A percentile compares a stretch with the other conserved stretches of the same genome.
Evolutionary conservation across 768 basidiomycete genomes (phyloP).

Genomic region (Trametes cubensis): DNA sequence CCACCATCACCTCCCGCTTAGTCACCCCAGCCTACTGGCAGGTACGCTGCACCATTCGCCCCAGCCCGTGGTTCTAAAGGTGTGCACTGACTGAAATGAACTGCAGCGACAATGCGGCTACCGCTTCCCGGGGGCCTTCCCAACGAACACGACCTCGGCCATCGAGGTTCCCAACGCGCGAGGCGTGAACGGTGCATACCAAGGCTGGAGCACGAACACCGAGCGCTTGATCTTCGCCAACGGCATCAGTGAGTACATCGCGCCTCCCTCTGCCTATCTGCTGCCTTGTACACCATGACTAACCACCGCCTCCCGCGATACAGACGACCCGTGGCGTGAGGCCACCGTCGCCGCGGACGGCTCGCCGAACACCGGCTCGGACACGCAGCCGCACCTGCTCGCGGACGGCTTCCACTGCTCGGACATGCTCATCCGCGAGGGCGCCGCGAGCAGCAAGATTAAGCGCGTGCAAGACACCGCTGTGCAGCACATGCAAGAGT

Average conservation of each 20-base stretch:
- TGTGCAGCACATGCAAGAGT: constrained; percentile 53
- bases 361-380: constrained; percentile 47
- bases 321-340: constrained; percentile 75
- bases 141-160: constrained; percentile 28
- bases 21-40: constrained; percentile 54
- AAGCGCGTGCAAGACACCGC: constrained; percentile 53
- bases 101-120: constrained; percentile 65
- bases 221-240: constrained; percentile 70
- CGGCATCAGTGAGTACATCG: constrained; percentile 54
- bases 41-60: constrained; percentile 33
- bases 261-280: background rate
- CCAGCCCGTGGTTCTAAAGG: background rate
- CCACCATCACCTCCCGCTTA: constrained; percentile 51
- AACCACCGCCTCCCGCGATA: background rate
- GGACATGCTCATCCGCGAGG: constrained; percentile 49
- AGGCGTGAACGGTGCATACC: constrained; percentile 50
- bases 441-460: constrained; percentile 51
- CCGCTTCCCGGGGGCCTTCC: constrained; percentile 64
- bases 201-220: constrained; percentile 63
- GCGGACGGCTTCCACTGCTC: constrained; percentile 70
- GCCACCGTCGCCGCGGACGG: constrained; percentile 64
- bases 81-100: background rate
- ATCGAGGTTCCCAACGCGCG: constrained; percentile 44
- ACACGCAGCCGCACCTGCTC: constrained; percentile 55
- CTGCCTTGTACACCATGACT: background rate